Base-by-base conservation (phyloP, 257 asterid species). In the Solanum appendiculatum region DNA sequence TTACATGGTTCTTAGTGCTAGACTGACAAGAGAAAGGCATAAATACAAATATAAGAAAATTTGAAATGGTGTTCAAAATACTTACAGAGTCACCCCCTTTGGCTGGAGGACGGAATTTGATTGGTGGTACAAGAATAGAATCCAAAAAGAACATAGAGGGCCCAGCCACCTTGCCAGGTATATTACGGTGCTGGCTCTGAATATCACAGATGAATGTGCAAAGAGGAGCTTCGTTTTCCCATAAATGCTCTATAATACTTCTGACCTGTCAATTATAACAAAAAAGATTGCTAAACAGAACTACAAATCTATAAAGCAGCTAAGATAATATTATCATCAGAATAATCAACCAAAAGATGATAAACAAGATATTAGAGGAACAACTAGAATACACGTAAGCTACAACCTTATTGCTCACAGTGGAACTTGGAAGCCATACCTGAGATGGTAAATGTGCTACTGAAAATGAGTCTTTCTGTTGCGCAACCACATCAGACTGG, bases 81-180 rank as follows among this genome's bases (percentile, higher is more conserved):
- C 99, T 94, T 93, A 97, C 99, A 64, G 99, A 88, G 89, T 94
- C 96, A 70, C 96, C 98, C 54, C 93, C 94, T 92, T 88, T 94
- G 78, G 99, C 95, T 82, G 95, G 93, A 88, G 99, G 98, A 15
- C 99, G 96, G 86, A 97, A 97, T 91, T 91, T 96, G 90, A 92
- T 91, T 33, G 99, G 99, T 33, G 98, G 95, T 40, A 97, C 98
- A 83, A 93, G 94, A 89, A 94, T 63, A 83, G 95, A 88, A 68
- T 93, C 95, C 70, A 97, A 90, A 89, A 97, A 97, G 92, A 94
- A 97, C 95, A 95, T 95, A 27, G 87, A 93, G 89, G 92, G 87
- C 63, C 95, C 96, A 64, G 86, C 83, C 80, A 20, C 73, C 73
- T 87, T 88, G 87, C 90, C 89, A 90, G 92, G 81, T 81, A 72